phyloP scores from a whole-genome alignment of 2,329 filamentous ascomycete genomes.

The Penicillium hesseltinei region DNA sequence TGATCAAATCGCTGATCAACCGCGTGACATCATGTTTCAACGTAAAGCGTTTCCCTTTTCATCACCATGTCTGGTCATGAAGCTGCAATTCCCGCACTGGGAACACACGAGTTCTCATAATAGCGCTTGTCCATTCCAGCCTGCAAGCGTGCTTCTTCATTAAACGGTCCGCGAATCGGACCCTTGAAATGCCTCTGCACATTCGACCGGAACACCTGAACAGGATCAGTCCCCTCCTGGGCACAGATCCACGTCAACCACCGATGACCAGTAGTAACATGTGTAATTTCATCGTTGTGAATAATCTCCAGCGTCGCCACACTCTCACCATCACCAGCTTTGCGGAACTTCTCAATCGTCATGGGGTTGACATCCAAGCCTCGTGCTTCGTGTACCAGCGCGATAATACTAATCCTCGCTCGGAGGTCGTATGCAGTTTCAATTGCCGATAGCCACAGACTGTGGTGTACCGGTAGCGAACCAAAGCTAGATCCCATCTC shows the following conservation, averaged over 20 bases:
- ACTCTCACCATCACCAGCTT: slow-evolving; percentile 42
- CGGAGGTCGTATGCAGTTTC: slow-evolving; percentile 47
- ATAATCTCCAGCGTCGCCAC: slow-evolving; percentile 45
- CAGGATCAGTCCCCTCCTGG: slow-evolving; percentile 46
- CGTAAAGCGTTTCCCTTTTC: background rate
- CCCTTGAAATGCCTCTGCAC: slow-evolving; percentile 46
- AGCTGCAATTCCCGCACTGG: background rate
- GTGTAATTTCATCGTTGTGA: slow-evolving; percentile 51
- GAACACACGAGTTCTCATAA: slow-evolving; percentile 34
- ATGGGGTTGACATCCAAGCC: slow-evolving; percentile 50
- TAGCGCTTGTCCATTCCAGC: slow-evolving; percentile 48
- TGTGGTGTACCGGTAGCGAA: slow-evolving; percentile 48
- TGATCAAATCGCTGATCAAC: background rate
- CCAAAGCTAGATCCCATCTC: slow-evolving; percentile 48
- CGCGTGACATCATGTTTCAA: slow-evolving; percentile 10
- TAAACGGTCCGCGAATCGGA: slow-evolving; percentile 47
- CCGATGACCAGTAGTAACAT: slow-evolving; percentile 49
- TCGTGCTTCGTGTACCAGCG: slow-evolving; percentile 50
- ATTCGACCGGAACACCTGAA: slow-evolving; percentile 46
- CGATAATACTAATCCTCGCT: slow-evolving; percentile 48
- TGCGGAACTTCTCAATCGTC: slow-evolving; percentile 50
- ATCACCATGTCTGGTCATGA: background rate
- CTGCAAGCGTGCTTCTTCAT: slow-evolving; percentile 44
- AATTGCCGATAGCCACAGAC: slow-evolving; percentile 46
- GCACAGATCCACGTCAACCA: slow-evolving; percentile 51